Evolutionary conservation across 2,329 filamentous ascomycete species (phyloP), one percentile per base, ranked within the genome.

Genomic region (Coleophoma crateriformis): DNA sequence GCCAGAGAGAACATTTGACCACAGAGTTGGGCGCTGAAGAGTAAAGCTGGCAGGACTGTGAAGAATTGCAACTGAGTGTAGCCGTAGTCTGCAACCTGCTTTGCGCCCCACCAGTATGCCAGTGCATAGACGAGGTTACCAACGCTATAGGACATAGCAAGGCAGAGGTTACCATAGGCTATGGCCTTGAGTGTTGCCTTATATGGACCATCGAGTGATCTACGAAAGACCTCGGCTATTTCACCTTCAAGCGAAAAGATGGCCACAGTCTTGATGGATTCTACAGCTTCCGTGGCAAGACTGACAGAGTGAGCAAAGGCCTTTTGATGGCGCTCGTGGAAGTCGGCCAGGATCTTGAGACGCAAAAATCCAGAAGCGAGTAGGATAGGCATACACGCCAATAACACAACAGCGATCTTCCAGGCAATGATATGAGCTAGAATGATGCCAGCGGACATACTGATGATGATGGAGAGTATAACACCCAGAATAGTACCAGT

Each of bases 61-160:
- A 90, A 81, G 69, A 90, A 90, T 11, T 86, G 78, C 27, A 82
- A 79, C 40, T 79, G 79, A 2, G 67, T 74, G 56, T 85, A 85
- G 50, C 78, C 71, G 4, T 86, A 85, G 37, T 75, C 73, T 48
- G 84, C 77, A 53, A 90, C 87, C 51, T 84, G 80, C 58, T 81
- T 84, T 0, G 85, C 77, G 5, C 87, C 87, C 85, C 87, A 90
- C 84, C 85, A 90, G 67, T 89, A 90, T 1, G 85, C 83, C 47
- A 91, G 77, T 0, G 85, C 85, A 61, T 90, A 87, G 20, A 88
- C 78, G 41, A 87, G 72, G 58, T 84, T 86, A 17, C 82, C 78
- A 10, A 78, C 70, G 54, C 75, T 78, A 61, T 82, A 79, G 14
- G 80, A 73, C 15, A 83, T 69, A 7, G 82, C 79, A 7, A 83